Percentiles rank a stretch among this genome's conserved stretches.
Conservation (phyloP, 148 eudicot species). For the Camellia japonica region DNA sequence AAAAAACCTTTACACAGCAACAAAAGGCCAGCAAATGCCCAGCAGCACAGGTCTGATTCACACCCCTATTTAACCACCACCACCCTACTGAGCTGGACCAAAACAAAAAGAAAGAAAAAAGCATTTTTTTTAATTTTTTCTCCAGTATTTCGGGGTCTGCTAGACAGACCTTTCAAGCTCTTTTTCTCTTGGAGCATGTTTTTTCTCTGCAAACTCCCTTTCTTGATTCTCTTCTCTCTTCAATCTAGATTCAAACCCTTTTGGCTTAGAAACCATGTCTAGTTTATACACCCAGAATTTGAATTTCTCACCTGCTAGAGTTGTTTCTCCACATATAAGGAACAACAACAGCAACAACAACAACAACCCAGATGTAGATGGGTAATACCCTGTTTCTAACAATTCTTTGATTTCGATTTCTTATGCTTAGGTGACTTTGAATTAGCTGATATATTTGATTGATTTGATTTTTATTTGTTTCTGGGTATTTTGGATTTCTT, state of each 20-base stretch:
- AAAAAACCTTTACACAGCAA: conserved; percentile 3
- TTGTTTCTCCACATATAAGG: conserved; percentile 40
- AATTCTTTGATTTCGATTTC: background rate
- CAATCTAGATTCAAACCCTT: conserved; percentile 11
- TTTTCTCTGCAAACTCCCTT: background rate
- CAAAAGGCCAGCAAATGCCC: background rate
- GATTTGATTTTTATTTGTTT: conserved; percentile 9
- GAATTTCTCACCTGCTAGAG: conserved; percentile 46
- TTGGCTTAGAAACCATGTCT: conserved; percentile 30
- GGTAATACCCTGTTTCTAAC: conserved; percentile 13
- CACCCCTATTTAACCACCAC: no score
- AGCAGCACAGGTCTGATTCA: no score
- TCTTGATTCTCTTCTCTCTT: conserved; percentile 1
- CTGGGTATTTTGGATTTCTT: conserved; percentile 10
- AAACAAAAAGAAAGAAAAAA: background rate
- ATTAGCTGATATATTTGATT: background rate
- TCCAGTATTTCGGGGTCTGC: background rate
- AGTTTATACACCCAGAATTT: conserved; percentile 39
- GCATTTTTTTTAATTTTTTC: background rate
- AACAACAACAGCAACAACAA: background rate
- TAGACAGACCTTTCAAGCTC: conserved; percentile 9
- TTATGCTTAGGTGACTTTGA: background rate
- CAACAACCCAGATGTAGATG: conserved; percentile 36
- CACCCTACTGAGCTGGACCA: background rate
- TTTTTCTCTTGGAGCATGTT: background rate